phyloP scores from a whole-genome alignment of 257 asterid genomes.

The Cynanchum wilfordii region DNA sequence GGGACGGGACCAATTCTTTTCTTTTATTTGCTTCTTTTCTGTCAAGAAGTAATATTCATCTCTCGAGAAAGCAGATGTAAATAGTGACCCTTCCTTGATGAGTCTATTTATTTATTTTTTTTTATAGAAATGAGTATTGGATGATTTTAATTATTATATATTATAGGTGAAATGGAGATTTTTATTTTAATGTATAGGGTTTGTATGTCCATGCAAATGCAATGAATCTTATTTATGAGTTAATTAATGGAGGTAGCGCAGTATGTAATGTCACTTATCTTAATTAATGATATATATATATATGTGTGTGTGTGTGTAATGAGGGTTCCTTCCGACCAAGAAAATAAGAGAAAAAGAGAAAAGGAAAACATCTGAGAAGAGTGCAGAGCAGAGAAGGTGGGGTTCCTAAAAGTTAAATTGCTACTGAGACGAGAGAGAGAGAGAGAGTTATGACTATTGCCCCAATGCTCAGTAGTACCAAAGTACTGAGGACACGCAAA shows the following conservation, averaged over 20 bases:
- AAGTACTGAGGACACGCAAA: background rate
- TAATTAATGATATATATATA: too few species aligned
- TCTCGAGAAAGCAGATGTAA: background rate
- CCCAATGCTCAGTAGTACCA: background rate
- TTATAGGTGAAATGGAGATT: too few species aligned
- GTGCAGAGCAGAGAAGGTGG: slow-evolving; percentile 1
- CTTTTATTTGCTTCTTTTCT: background rate
- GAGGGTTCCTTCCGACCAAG: slow-evolving; percentile 7
- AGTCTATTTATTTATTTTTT: too few species aligned
- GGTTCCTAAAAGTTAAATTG: background rate
- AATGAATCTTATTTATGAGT: too few species aligned
- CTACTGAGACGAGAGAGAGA: background rate
- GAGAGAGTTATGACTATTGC: background rate
- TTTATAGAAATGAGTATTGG: too few species aligned
- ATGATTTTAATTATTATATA: too few species aligned
- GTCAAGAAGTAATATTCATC: background rate
- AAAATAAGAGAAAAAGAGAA: background rate
- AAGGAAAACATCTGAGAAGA: background rate
- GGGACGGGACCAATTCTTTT: background rate
- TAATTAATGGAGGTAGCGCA: too few species aligned
- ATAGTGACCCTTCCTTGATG: background rate
- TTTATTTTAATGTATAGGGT: too few species aligned
- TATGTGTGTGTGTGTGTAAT: too few species aligned
- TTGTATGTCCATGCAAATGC: too few species aligned
- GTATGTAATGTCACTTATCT: too few species aligned